Base-by-base conservation (phyloP, 2,329 filamentous ascomycete genomes). In the Colletotrichum lini region DNA sequence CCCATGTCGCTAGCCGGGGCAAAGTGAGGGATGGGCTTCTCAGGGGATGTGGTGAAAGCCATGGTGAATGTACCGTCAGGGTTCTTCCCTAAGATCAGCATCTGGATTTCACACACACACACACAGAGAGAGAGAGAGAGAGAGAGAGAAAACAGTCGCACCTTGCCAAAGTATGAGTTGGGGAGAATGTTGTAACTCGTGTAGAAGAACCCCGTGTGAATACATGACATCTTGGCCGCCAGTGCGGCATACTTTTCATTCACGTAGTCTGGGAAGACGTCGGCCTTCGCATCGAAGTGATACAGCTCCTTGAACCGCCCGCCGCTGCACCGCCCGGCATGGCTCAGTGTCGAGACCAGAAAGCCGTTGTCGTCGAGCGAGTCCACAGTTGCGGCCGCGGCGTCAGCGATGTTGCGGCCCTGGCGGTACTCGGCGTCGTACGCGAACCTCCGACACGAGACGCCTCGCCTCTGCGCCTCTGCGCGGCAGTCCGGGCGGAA, bases 321-420 rank as follows among this genome's bases (percentile, higher is more conserved):
- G 0, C 77, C 76, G 69, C 85, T 89, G 73, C 83, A 85, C 60
- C 82, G 83, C 10, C 72, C 75, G 0, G 84, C 86, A 73, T 88
- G 80, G 73, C 85, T 87, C 72, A 89, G 74, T 0, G 86, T 88
- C 42, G 86, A 89, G 2, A 81, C 86, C 6, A 88, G 76, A 68
- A 88, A 86, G 0, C 86, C 84, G 70, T 86, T 87, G 1, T 74
- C 76, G 38, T 85, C 84, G 1, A 89, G 79, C 0, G 80, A 80
- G 38, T 75, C 80, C 0, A 80, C 78, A 0, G 80, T 80, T 0
- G 77, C 74, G 1, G 85, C 85, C 0, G 87, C 88, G 0, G 87
- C 88, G 72, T 89, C 84, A 3, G 83, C 86, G 40, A 90, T 86
- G 70, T 90, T 90, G 72, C 82, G 84, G 0, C 88, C 87, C 64